Evolutionary conservation across 129 eudicot genomes (phyloP).

Genomic region (Apium graveolens): DNA sequence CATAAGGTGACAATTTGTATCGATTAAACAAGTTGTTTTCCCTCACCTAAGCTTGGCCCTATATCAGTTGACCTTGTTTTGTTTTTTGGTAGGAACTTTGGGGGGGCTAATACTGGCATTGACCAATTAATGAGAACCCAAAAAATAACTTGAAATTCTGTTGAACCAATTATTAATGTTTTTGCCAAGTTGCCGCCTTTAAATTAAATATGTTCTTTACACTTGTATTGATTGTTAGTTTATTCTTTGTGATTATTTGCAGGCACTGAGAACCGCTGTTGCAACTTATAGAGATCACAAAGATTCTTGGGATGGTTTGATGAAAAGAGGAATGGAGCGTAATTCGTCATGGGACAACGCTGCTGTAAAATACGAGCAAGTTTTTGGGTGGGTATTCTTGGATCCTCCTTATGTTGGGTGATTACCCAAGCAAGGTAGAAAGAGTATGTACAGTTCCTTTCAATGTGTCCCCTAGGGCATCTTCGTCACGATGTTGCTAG

Average conservation of each 20-base stretch:
- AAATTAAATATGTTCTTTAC: background rate
- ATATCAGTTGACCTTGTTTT: background rate
- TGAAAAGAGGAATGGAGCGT: slow-evolving; percentile 81
- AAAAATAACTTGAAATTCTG: background rate
- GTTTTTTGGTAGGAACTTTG: background rate
- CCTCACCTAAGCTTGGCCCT: too few relatives aligned
- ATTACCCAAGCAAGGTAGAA: slow-evolving; percentile 2
- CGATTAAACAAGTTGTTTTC: too few relatives aligned
- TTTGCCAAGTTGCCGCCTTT: background rate
- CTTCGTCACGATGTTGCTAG: background rate
- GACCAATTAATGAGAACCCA: background rate
- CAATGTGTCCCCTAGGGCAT: background rate
- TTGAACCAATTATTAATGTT: background rate
- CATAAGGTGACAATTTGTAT: too few relatives aligned
- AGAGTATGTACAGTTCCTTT: slow-evolving; percentile 1
- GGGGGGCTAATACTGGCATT: background rate
- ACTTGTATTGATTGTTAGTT: background rate
- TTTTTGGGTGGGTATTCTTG: slow-evolving; percentile 64
- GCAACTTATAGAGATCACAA: slow-evolving; percentile 67
- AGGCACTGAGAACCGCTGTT: slow-evolving; percentile 56
- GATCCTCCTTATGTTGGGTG: slow-evolving; percentile 72
- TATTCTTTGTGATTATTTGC: slow-evolving; percentile 16
- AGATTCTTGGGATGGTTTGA: slow-evolving; percentile 67
- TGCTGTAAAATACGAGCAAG: slow-evolving; percentile 76
- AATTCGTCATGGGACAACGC: slow-evolving; percentile 80